Conservation (phyloP, 2,329 filamentous ascomycete species). For the Bipolaris oryzae region DNA sequence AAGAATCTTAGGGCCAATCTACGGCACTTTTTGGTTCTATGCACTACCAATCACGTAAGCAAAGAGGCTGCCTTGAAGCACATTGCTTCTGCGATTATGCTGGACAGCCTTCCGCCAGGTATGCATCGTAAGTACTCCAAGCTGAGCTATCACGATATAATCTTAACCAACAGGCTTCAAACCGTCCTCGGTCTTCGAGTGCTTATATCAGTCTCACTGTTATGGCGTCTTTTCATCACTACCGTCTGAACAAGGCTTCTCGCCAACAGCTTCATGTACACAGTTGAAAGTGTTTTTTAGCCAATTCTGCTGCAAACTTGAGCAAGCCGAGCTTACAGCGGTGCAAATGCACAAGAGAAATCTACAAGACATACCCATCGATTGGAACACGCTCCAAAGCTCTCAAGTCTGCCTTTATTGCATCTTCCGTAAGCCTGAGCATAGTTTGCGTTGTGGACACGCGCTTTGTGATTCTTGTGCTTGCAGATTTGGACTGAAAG, state of each 20-base stretch:
- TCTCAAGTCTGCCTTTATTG: conserved; percentile 16
- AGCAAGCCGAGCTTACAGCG: too few relatives aligned
- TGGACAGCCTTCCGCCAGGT: conserved; percentile 11
- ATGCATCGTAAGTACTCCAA: conserved; percentile 20
- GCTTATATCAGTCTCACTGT: conserved; percentile 8
- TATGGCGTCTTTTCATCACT: conserved; percentile 1
- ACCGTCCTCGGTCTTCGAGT: conserved; percentile 1
- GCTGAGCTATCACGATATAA: conserved; percentile 1
- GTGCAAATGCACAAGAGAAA: conserved; percentile 3
- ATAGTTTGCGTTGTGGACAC: conserved; percentile 18
- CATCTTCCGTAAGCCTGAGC: conserved; percentile 14
- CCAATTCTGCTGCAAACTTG: too few relatives aligned
- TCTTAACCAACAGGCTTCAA: conserved; percentile 5
- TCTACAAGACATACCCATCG: conserved; percentile 8
- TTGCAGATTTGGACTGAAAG: conserved; percentile 11
- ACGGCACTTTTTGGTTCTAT: conserved; percentile 12
- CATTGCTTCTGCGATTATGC: conserved; percentile 8
- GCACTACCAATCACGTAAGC: neutral
- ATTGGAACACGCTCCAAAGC: conserved; percentile 16
- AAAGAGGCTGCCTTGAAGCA: conserved; percentile 13
- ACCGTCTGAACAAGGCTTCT: too few relatives aligned
- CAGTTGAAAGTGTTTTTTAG: too few relatives aligned
- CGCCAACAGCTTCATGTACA: too few relatives aligned
- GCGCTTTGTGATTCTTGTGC: conserved; percentile 15
- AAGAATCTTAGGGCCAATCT: conserved; percentile 7